phyloP scores from a whole-genome alignment of 306 rosid genomes.

The Rosa chinensis region DNA sequence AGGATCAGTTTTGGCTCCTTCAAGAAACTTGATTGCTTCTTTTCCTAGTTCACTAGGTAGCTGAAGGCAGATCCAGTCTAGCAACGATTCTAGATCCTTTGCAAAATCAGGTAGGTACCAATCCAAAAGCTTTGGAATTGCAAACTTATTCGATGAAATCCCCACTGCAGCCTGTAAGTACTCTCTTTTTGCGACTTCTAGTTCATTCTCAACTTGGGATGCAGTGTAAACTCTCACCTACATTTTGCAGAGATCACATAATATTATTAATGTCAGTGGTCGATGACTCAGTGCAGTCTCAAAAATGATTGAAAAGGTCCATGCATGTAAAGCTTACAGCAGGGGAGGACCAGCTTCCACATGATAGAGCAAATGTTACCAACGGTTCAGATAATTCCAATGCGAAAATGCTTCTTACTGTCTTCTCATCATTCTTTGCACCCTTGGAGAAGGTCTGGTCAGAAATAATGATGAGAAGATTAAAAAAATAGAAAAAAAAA shows the following conservation, averaged over 20 bases:
- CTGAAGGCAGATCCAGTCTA: slow-evolving; percentile 95
- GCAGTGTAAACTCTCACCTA: slow-evolving; percentile 95
- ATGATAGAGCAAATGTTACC: slow-evolving; percentile 90
- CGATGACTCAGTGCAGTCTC: not conserved
- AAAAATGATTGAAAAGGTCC: not conserved
- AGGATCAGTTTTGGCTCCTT: slow-evolving; percentile 51
- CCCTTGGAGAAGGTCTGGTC: slow-evolving; percentile 64
- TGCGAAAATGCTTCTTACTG: slow-evolving; percentile 65
- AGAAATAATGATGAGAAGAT: slow-evolving; percentile 22
- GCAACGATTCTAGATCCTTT: slow-evolving; percentile 83
- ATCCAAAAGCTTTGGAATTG: slow-evolving; percentile 77
- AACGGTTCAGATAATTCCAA: slow-evolving; percentile 93
- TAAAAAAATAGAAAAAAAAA: not conserved
- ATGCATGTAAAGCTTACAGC: slow-evolving; percentile 59
- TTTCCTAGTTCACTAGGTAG: slow-evolving; percentile 82
- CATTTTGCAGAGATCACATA: slow-evolving; percentile 33
- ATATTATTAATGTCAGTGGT: slow-evolving; percentile 22
- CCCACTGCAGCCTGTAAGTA: slow-evolving; percentile 82
- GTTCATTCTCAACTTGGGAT: slow-evolving; percentile 75
- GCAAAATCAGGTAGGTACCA: slow-evolving; percentile 91
- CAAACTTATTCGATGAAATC: slow-evolving; percentile 61
- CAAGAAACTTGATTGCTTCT: slow-evolving; percentile 78
- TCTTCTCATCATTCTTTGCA: slow-evolving; percentile 61
- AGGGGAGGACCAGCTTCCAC: slow-evolving; percentile 99
- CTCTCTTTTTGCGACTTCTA: slow-evolving; percentile 85